These are phyloP conservation scores for Tardiomyces blankii DNA, from an alignment of 1,139 yeast species.

Conservation along the genomic window DNA sequence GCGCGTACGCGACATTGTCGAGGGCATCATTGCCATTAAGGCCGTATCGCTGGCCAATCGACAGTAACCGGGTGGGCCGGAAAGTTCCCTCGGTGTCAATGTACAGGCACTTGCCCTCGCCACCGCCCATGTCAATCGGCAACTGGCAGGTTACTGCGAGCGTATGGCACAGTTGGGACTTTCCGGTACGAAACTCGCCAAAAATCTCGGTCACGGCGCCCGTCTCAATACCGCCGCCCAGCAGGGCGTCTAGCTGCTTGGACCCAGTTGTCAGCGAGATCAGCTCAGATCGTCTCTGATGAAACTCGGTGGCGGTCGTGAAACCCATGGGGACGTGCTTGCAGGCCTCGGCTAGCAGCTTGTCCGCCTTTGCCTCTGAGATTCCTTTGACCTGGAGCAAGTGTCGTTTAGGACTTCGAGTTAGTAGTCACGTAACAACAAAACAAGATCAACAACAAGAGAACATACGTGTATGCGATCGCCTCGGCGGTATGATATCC, in stretches of 20 bases:
- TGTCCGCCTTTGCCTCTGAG: slow-evolving; percentile 92
- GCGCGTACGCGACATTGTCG: slow-evolving; percentile 93
- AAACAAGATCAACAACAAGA: neutral
- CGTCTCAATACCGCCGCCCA: slow-evolving; percentile 97
- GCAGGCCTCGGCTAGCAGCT: slow-evolving; percentile 69
- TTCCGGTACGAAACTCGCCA: slow-evolving; percentile 97
- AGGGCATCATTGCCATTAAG: slow-evolving; percentile 89
- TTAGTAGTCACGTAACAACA: slow-evolving; percentile 2
- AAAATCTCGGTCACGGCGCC: slow-evolving; percentile 94
- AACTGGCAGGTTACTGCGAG: slow-evolving; percentile 93
- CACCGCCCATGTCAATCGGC: slow-evolving; percentile 97
- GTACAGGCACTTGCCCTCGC: slow-evolving; percentile 94
- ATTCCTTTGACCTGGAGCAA: slow-evolving; percentile 78
- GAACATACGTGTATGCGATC: slow-evolving; percentile 58
- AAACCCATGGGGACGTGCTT: slow-evolving; percentile 91
- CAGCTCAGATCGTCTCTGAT: slow-evolving; percentile 77
- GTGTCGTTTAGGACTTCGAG: slow-evolving; percentile 50
- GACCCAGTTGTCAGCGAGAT: slow-evolving; percentile 94
- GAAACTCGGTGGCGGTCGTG: slow-evolving; percentile 94
- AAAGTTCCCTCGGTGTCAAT: slow-evolving; percentile 97
- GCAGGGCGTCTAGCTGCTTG: slow-evolving; percentile 78
- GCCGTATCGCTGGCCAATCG: slow-evolving; percentile 88
- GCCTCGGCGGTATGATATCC: slow-evolving; percentile 88
- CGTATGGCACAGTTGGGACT: slow-evolving; percentile 94
- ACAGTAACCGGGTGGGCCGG: slow-evolving; percentile 79